Base-by-base conservation (phyloP, 805 yeast genomes). In the Metschnikowia similis region DNA sequence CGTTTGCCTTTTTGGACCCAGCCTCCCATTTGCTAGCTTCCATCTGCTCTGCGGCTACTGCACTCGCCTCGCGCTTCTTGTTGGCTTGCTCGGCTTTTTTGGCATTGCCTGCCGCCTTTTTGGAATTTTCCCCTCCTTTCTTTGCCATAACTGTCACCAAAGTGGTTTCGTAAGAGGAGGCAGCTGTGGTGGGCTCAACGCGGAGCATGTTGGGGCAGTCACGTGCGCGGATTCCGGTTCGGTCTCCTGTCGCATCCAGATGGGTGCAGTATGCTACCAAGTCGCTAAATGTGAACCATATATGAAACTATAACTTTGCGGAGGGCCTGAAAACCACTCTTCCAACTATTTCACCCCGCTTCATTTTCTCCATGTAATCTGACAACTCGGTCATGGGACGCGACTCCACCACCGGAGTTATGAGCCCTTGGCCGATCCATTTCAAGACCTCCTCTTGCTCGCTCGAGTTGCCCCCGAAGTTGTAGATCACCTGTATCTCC, bases 1-100 rank as follows among this genome's bases (percentile, higher is more conserved):
- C 79, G 65, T 76, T 80, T 34, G 78, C 80, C 62, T 81, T 82
- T 72, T 87, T 87, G 27, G 88, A 59, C 31, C 94, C 95, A 21
- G 83, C 74, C 3, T 77, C 80, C 94, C 94, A 87, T 54, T 79
- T 74, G 13, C 76, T 75, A 29, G 79, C 83, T 58, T 87, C 91
- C 1, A 67, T 78, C 0, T 77, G 79, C 38, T 73, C 84, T 6
- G 61, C 64, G 27, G 68, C 70, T 5, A 72, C 74, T 2, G 67
- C 73, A n/a, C 73, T 79, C 10, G 72, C 86, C 35, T 73, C 76
- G 42, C 74, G 70, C 66, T 84, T 84, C 60, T 76, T 75, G 56
- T 70, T 74, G 26, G 87, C 87, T 9, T 75, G 73, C 35, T 82
- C 89, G 1, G 87, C 87, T 68, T 84, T 84, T 52, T 72, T 75